phyloP scores from a whole-genome alignment of 2,329 filamentous ascomycete species.

The Aspergillus cejpii region DNA sequence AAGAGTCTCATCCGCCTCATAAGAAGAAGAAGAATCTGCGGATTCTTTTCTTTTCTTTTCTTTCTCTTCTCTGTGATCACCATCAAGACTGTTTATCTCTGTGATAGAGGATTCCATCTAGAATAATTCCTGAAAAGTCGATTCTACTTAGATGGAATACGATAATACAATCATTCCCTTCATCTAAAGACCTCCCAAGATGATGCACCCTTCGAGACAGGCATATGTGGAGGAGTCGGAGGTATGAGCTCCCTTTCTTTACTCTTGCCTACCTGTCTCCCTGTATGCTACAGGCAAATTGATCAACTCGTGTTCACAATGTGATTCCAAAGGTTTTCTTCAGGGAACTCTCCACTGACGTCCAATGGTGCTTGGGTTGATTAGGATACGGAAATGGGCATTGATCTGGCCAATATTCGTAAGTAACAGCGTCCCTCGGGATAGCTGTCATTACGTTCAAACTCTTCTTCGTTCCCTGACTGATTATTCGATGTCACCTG shows the following conservation, averaged over 20 bases:
- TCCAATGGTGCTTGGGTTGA: constrained; percentile 5
- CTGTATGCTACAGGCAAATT: constrained; percentile 1
- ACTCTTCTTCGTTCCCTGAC: not conserved
- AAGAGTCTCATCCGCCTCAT: too few species aligned
- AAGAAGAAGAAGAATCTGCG: too few species aligned
- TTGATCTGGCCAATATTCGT: constrained; percentile 60
- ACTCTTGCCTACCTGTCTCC: constrained; percentile 4
- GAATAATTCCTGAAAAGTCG: too few species aligned
- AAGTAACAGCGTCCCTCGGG: constrained; percentile 32
- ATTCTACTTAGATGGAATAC: too few species aligned
- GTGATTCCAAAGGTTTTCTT: constrained; percentile 2
- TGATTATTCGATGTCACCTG: not conserved
- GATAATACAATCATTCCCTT: too few species aligned
- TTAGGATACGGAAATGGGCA: constrained; percentile 52
- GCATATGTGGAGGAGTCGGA: constrained; percentile 86
- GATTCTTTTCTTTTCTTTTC: too few species aligned
- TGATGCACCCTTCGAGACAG: constrained; percentile 79
- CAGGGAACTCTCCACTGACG: constrained; percentile 17
- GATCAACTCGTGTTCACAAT: not conserved
- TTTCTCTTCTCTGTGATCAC: too few species aligned
- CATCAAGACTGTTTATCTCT: too few species aligned
- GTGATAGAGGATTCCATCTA: too few species aligned
- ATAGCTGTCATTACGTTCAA: not conserved
- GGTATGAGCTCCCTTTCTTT: constrained; percentile 45
- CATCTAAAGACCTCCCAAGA: too few species aligned